Base-by-base conservation (phyloP, 495 filamentous ascomycete species). In the Cairneyella variabilis region DNA sequence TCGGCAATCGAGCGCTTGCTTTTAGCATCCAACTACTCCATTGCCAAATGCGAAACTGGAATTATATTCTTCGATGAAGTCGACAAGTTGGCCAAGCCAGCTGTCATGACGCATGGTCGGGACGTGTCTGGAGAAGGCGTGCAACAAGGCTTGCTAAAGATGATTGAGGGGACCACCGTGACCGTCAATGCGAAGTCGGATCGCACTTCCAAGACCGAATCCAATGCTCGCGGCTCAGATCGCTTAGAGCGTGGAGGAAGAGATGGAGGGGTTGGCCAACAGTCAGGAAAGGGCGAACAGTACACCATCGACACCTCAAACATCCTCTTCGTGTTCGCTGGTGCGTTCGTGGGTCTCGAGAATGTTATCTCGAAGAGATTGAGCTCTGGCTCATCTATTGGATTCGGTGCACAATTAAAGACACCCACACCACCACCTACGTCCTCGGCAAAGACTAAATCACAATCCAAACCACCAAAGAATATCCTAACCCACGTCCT, bases 11-110 rank as follows among this genome's bases (percentile, higher is more conserved):
- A 95, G 60, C 81, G 92, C 22, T 77, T 98, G 26, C 73, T 98
- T 8, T 86, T 90, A 53, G 91, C 95, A 44, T 85, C 91, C 17
- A 88, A 95, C 67, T 95, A 95, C 72, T 88, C 95, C 60, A 82
- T 93, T 17, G 82, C 84, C 48, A 83, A 85, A 38, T 86, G 90
- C 26, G 93, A 98, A 65, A 81, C 85, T 26, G 93, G 93, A 9
- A 97, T 98, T 48, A 89, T 98, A 44, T 92, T 91, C 56, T 77
- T 98, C 5, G 93, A 98, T 58, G 93, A 98, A 66, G 84, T 98
- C 34, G 93, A 98, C 73, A 98, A 98, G 70, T 90, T 98, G 26
- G 90, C 92, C 5, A 59, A 59, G 45, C 53, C 62, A 21, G 67
- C 73, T 14, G 72, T 78, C 51, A 75, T 75, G 16, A 69, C 71